Evolutionary conservation across 768 basidiomycete genomes (phyloP).

Genomic region (Polyporus arcularius): DNA sequence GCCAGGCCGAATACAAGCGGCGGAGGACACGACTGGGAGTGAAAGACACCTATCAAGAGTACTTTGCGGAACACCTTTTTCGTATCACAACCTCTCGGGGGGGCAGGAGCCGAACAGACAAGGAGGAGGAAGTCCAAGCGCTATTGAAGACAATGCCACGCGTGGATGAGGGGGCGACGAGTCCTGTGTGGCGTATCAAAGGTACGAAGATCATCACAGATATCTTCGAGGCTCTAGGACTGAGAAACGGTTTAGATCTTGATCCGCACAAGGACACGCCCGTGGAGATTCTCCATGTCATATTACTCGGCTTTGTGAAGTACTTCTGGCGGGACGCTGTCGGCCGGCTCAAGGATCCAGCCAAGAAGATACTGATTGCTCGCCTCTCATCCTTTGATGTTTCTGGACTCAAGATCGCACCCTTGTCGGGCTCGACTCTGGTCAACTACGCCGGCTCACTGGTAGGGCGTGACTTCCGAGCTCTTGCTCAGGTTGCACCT

Average conservation of each 20-base stretch:
- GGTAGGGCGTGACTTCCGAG: constrained; percentile 35
- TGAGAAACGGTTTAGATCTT: no score
- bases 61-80: constrained; percentile 26
- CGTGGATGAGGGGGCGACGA: constrained; percentile 27
- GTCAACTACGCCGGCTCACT: constrained; percentile 42
- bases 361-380: constrained; percentile 29
- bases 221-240: no score
- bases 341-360: constrained; percentile 23
- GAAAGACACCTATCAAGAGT: constrained; percentile 36
- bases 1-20: constrained; percentile 6
- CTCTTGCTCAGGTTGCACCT: constrained; percentile 36
- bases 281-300: constrained; percentile 45
- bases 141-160: constrained; percentile 16
- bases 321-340: constrained; percentile 48
- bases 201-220: no score
- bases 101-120: neutral
- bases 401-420: constrained; percentile 34
- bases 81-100: neutral
- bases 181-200: constrained; percentile 36
- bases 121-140: constrained; percentile 22
- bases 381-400: constrained; percentile 34
- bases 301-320: constrained; percentile 48
- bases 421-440: constrained; percentile 32
- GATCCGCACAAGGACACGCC: constrained; percentile 47
- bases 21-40: constrained; percentile 32